Conservation (phyloP, 1,284 basidiomycete genomes). For the Cerrena zonata region DNA sequence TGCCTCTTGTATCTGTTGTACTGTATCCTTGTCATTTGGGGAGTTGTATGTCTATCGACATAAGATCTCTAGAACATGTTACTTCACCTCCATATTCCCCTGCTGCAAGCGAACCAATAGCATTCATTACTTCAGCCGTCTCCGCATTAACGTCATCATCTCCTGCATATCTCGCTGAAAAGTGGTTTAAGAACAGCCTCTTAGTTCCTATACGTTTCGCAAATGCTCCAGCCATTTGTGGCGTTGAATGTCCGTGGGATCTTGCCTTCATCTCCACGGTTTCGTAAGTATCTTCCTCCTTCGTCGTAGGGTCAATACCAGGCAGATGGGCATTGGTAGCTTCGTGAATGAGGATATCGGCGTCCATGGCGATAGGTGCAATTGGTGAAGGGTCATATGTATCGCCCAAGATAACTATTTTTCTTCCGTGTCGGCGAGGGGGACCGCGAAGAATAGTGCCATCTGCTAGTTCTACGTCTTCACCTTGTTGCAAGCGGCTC, state of each 20-base stretch:
- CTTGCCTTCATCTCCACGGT: constrained; percentile 65
- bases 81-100: constrained; percentile 49
- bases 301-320: constrained; percentile 51
- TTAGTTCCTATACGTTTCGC: constrained; percentile 64
- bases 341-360: constrained; percentile 77
- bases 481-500: constrained; percentile 63
- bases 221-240: constrained; percentile 84
- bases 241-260: constrained; percentile 86
- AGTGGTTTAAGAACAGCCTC: constrained; percentile 79
- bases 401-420: constrained; percentile 76
- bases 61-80: constrained; percentile 65
- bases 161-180: constrained; percentile 51
- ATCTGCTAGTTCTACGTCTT: constrained; percentile 67
- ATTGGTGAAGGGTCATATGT: constrained; percentile 73
- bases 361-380: constrained; percentile 47
- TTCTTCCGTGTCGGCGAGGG: constrained; percentile 58
- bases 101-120: constrained; percentile 53
- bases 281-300: constrained; percentile 51
- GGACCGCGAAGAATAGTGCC: constrained; percentile 77
- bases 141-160: constrained; percentile 40
- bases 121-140: constrained; percentile 51
- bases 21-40: constrained; percentile 2
- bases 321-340: constrained; percentile 90
- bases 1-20: background rate
- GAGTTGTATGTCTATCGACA: constrained; percentile 51